Evolutionary conservation across 2,329 filamentous ascomycete species (phyloP), one percentile per base, ranked within the genome.

Genomic region (Didymella glomerata): DNA sequence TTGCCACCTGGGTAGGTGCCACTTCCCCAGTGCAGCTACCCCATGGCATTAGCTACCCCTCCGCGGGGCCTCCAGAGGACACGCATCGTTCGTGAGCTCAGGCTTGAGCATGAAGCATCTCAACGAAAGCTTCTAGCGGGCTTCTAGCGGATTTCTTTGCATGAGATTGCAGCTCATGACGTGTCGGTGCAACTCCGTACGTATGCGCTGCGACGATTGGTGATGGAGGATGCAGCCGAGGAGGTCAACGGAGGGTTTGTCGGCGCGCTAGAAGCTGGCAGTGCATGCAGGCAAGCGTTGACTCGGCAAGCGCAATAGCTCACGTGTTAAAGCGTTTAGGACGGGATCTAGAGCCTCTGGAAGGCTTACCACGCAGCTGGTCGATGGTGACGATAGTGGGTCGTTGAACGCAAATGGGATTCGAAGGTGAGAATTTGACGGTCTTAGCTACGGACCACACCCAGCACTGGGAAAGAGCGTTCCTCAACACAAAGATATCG

Each of bases 201-300:
- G 18, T 20, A 32, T 36, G 47, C 30, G 27, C 10, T 41, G 22
- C 41, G 22, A 41, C 36, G 10, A 60, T 55, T 60, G 57, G 57
- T 41, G 32, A 11, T 40, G 32, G 38, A 40, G 42, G 27, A 16
- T 36, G 46, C 36, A 44, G 25, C 41, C 42, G 28, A 51, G 6
- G 28, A 48, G 46, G 51, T 22, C 34, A 38, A 22, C 57, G 57
- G 57, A 54, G 48, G 52, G 57, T 60, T 60, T 60, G 57, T 60
- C 57, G 57, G 57, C 18, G 57, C 51, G 52, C 57, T 60, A 55
- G 42, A 44, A 14, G 42, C 13, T 42, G 49, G 41, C 50, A 16
- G 25, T 54, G 49, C 50, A 54, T 46, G 46, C 27, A 47, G 20
- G 30, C 51, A 48, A 52, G 34, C 42, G 44, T n/a, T 13, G 24